phyloP scores from a whole-genome alignment of 2,329 filamentous ascomycete species.

The Colletotrichum sp. region DNA sequence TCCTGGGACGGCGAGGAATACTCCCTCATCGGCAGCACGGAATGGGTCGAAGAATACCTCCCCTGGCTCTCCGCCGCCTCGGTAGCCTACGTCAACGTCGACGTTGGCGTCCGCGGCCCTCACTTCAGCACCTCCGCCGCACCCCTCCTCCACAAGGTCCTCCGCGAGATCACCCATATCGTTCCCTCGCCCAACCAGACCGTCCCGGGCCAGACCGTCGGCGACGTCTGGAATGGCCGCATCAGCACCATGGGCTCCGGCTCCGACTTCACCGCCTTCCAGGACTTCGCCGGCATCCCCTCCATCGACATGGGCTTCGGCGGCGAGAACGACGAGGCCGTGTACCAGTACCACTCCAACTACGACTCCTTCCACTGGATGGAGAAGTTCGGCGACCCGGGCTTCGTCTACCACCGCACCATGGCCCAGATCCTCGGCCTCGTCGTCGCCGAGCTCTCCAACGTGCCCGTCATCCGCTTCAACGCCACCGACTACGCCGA shows the following conservation, averaged over 20 bases:
- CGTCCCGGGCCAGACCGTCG: constrained; percentile 71
- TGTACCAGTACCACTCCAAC: constrained; percentile 89
- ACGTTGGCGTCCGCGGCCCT: constrained; percentile 72
- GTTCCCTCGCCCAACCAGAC: constrained; percentile 81
- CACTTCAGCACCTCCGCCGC: constrained; percentile 70
- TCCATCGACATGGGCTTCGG: constrained; percentile 68
- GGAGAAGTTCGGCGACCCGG: constrained; percentile 76
- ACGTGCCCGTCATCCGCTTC: constrained; percentile 67
- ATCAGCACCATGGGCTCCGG: constrained; percentile 74
- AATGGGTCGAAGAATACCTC: constrained; percentile 91
- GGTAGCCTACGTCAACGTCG: constrained; percentile 86
- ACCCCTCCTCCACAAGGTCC: constrained; percentile 75
- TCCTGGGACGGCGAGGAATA: constrained; percentile 88
- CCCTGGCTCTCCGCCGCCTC: constrained; percentile 77
- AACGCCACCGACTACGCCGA: constrained; percentile 68
- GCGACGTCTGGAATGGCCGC: constrained; percentile 67
- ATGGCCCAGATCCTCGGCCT: constrained; percentile 71
- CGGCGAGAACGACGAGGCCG: constrained; percentile 46
- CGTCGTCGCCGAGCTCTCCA: constrained; percentile 64
- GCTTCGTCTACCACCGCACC: constrained; percentile 68
- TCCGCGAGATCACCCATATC: constrained; percentile 68
- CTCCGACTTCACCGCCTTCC: constrained; percentile 77
- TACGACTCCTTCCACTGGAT: constrained; percentile 94
- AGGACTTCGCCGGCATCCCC: constrained; percentile 72
- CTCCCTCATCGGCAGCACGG: constrained; percentile 82